phyloP scores from a whole-genome alignment of 129 eudicot genomes.

The Tagetes patula region DNA sequence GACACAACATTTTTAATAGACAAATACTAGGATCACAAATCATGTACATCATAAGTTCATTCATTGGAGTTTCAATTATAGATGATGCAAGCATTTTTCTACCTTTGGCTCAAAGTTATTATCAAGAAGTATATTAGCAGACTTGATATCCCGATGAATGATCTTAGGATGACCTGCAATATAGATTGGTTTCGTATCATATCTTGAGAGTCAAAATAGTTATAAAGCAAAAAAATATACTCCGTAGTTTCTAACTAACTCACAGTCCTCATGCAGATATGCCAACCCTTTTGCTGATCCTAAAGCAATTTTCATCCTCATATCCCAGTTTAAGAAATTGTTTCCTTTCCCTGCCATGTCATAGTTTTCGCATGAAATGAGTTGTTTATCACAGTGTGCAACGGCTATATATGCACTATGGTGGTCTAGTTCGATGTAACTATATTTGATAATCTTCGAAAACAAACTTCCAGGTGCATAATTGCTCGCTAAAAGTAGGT shows the following conservation, averaged over 20 bases:
- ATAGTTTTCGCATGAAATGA: neutral
- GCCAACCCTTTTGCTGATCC: slow-evolving; percentile 92
- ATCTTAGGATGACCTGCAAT: slow-evolving; percentile 80
- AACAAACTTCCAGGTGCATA: slow-evolving; percentile 9
- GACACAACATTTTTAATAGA: neutral
- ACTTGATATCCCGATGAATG: slow-evolving; percentile 91
- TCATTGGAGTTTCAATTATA: neutral
- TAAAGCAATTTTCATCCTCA: slow-evolving; percentile 66
- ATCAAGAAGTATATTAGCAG: slow-evolving; percentile 88
- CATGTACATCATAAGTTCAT: neutral
- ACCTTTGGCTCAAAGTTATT: slow-evolving; percentile 82
- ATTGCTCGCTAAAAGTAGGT: slow-evolving; percentile 10
- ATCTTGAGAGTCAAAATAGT: neutral
- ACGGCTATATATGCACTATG: neutral
- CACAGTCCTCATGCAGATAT: slow-evolving; percentile 85
- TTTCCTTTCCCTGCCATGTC: slow-evolving; percentile 48
- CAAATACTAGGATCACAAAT: neutral
- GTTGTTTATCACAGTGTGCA: slow-evolving; percentile 18
- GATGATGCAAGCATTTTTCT: slow-evolving; percentile 2
- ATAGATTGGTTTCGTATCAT: neutral
- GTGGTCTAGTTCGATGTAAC: neutral
- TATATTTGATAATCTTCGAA: neutral
- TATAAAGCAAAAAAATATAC: neutral
- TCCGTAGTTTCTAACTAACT: slow-evolving; percentile 31
- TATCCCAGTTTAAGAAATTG: slow-evolving; percentile 52